A percentile compares a stretch with the other conserved stretches of the same genome.
Evolutionary conservation across 139 green algal genomes (phyloP).

Genomic region (Chlorella ohadii): DNA sequence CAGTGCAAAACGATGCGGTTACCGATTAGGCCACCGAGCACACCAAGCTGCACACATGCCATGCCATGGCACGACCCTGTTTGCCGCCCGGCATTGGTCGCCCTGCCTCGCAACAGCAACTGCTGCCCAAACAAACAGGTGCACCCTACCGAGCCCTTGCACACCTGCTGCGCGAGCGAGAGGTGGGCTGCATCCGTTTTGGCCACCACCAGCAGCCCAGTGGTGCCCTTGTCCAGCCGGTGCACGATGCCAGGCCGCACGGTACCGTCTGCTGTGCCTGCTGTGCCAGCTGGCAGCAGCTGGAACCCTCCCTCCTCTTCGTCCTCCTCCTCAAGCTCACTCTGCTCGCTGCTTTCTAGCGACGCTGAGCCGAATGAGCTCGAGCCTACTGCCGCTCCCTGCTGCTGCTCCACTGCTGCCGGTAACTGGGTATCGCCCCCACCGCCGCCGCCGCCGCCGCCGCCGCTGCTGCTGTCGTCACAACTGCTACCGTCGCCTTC

Average conservation of each 20-base stretch:
- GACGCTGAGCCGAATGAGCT: neutral
- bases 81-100: too few relatives aligned
- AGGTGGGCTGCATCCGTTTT: constrained; percentile 67
- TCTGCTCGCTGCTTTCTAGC: neutral
- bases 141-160: neutral
- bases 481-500: neutral
- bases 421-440: neutral
- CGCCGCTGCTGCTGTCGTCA: neutral
- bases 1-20: too few relatives aligned
- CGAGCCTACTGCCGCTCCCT: neutral
- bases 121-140: neutral
- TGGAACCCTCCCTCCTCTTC: neutral
- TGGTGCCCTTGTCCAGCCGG: constrained; percentile 94
- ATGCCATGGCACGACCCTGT: too few relatives aligned
- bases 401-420: neutral
- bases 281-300: too few relatives aligned
- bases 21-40: too few relatives aligned
- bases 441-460: too few relatives aligned
- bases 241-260: constrained; percentile 98
- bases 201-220: constrained; percentile 93
- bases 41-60: too few relatives aligned
- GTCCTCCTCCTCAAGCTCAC: neutral
- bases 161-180: constrained; percentile 30
- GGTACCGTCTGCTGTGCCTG: constrained; percentile 15
- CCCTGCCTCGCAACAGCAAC: too few relatives aligned